Evolutionary conservation across 805 yeast genomes (phyloP).

Genomic region (Myxozyma vanderwaltii): DNA sequence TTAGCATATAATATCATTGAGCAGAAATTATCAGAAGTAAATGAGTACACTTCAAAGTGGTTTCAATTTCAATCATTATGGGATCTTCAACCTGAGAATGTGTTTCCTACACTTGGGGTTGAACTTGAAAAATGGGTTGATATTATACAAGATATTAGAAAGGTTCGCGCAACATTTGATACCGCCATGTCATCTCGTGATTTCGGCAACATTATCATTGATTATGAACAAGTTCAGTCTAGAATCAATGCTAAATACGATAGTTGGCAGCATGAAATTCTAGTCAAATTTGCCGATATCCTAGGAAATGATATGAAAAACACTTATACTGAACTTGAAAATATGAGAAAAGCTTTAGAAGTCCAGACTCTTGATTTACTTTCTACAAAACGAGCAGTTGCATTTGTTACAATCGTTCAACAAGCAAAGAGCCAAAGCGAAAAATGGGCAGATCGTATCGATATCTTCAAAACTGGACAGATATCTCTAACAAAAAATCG

Average conservation of each 20-base stretch:
- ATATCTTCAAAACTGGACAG: conserved; percentile 46
- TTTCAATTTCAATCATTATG: conserved; percentile 57
- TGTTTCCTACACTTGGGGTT: conserved; percentile 43
- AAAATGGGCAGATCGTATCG: conserved; percentile 36
- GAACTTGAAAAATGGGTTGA: conserved; percentile 54
- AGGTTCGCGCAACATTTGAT: conserved; percentile 54
- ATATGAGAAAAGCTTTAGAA: conserved; percentile 47
- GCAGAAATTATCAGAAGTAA: conserved; percentile 39
- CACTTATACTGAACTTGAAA: conserved; percentile 42
- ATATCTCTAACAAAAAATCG: conserved; percentile 48
- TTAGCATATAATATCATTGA: conserved; percentile 43
- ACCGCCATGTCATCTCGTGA: conserved; percentile 46
- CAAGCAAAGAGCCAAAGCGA: conserved; percentile 36
- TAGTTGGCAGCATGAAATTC: conserved; percentile 55
- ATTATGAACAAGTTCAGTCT: conserved; percentile 57
- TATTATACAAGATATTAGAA: conserved; percentile 49
- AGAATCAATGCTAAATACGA: conserved; percentile 58
- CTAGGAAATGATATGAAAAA: conserved; percentile 42
- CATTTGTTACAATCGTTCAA: conserved; percentile 48
- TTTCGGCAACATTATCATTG: conserved; percentile 51
- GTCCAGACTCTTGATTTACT: conserved; percentile 42
- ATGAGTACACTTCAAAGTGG: conserved; percentile 55
- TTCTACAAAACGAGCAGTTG: conserved; percentile 46
- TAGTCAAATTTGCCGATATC: conserved; percentile 47
- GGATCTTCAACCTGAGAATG: conserved; percentile 53